Percentiles rank a stretch among this genome's conserved stretches.
These are phyloP conservation scores for Globisporangium cystogenes DNA, from an alignment of 352 stramenopile species.

Conservation along the genomic window DNA sequence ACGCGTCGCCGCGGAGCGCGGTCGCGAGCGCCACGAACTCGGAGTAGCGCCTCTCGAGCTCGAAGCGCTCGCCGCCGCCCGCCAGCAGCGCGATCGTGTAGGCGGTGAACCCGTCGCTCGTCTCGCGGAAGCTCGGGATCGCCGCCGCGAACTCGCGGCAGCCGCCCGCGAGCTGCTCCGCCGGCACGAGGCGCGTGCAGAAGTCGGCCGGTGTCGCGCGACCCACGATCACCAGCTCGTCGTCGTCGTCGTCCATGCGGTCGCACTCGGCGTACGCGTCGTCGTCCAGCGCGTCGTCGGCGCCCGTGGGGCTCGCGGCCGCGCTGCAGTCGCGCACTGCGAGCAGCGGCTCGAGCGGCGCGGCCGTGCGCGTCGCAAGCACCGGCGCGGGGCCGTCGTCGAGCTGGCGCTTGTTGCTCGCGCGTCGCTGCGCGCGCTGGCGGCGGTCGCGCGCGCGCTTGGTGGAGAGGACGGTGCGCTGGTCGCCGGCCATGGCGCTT, in stretches of 20 bases:
- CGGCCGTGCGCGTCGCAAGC: not conserved
- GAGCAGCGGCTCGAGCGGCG: conserved; percentile 8
- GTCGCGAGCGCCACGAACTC: conserved; percentile 66
- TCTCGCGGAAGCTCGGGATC: conserved; percentile 61
- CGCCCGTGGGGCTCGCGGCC: conserved; percentile 2
- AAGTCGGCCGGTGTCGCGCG: conserved; percentile 47
- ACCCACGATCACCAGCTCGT: conserved; percentile 66
- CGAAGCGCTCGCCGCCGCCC: conserved; percentile 36
- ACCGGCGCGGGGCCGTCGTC: conserved; percentile 1
- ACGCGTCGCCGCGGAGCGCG: conserved; percentile 20
- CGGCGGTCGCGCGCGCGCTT: conserved; percentile 60
- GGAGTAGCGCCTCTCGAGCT: conserved; percentile 66
- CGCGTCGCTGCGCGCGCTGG: conserved; percentile 37
- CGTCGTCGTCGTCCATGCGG: conserved; percentile 35
- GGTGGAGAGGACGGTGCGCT: conserved; percentile 54
- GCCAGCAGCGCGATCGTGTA: conserved; percentile 52
- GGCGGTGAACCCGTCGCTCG: conserved; percentile 50
- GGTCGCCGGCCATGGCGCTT: conserved; percentile 47
- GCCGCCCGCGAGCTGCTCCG: not conserved
- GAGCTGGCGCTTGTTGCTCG: conserved; percentile 14
- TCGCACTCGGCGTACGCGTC: too few species aligned
- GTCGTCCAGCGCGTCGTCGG: not conserved
- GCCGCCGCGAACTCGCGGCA: conserved; percentile 42
- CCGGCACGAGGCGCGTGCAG: conserved; percentile 49
- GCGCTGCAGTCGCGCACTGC: conserved; percentile 8